Conservation (phyloP, 2,329 filamentous ascomycete species). For the Leptographium lundbergii region DNA sequence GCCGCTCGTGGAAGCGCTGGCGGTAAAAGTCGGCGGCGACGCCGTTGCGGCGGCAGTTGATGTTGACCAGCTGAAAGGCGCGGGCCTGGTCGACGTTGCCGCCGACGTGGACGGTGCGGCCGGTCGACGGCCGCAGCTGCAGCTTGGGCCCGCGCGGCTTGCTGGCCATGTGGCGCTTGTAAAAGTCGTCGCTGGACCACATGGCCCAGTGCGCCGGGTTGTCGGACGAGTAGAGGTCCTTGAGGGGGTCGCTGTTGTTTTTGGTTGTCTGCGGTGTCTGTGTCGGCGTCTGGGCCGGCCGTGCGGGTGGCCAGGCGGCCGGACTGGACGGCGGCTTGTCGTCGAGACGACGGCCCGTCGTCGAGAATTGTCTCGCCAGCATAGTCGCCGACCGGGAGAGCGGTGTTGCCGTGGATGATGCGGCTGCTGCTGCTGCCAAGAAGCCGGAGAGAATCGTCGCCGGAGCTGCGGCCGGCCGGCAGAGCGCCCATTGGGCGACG, state of each 20-base stretch:
- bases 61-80: constrained; percentile 29
- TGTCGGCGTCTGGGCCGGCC: background rate
- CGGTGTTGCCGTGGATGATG: background rate
- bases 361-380: background rate
- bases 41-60: constrained; percentile 35
- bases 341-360: background rate
- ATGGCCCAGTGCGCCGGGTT: constrained; percentile 10
- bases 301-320: background rate
- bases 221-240: constrained; percentile 8
- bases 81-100: constrained; percentile 30
- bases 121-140: constrained; percentile 27
- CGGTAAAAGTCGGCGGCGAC: constrained; percentile 39
- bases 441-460: background rate
- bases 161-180: constrained; percentile 8
- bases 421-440: background rate
- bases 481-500: background rate
- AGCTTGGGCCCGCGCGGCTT: constrained; percentile 14
- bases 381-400: background rate
- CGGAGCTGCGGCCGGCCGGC: background rate
- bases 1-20: constrained; percentile 64
- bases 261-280: background rate
- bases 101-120: constrained; percentile 29
- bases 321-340: background rate
- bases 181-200: constrained; percentile 13
- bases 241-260: background rate